These are phyloP conservation scores for Limonium bicolor DNA, from an alignment of 148 eudicot species.

Conservation along the genomic window DNA sequence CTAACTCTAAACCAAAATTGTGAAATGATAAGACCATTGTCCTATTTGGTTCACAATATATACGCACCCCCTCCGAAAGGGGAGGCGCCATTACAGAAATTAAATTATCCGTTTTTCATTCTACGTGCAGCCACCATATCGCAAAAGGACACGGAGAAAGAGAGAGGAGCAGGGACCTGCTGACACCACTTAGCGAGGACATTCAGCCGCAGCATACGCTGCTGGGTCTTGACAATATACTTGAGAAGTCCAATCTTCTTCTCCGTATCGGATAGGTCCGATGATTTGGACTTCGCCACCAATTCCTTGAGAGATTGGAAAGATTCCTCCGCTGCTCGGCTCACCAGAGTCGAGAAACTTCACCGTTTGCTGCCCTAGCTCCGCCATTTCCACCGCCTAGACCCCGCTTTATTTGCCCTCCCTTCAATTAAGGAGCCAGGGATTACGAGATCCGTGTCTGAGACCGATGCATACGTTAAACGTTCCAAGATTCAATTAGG, in stretches of 20 bases:
- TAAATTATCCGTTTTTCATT: too few species aligned
- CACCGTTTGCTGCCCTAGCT: constrained; percentile 74
- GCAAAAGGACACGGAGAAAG: not conserved
- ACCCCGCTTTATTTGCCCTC: too few species aligned
- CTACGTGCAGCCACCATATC: too few species aligned
- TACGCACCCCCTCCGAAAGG: too few species aligned
- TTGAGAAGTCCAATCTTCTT: constrained; percentile 80
- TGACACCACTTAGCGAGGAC: constrained; percentile 94
- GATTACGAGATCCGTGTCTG: too few species aligned
- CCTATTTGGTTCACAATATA: too few species aligned
- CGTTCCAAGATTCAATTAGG: too few species aligned
- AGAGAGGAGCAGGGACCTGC: constrained; percentile 49
- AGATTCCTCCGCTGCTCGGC: constrained; percentile 82
- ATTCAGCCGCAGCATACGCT: constrained; percentile 93
- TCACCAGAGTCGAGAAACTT: constrained; percentile 61
- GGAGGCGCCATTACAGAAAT: too few species aligned
- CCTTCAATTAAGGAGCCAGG: too few species aligned
- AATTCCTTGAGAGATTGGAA: constrained; percentile 67
- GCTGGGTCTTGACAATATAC: constrained; percentile 81
- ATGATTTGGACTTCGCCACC: constrained; percentile 69
- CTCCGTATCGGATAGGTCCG: constrained; percentile 61
- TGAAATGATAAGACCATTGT: too few species aligned
- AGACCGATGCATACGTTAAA: too few species aligned
- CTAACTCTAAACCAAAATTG: too few species aligned
- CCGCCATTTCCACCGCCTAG: constrained; percentile 61